Evolutionary conservation across 441 rosid genomes (phyloP).

Genomic region (Gossypium trilobum): DNA sequence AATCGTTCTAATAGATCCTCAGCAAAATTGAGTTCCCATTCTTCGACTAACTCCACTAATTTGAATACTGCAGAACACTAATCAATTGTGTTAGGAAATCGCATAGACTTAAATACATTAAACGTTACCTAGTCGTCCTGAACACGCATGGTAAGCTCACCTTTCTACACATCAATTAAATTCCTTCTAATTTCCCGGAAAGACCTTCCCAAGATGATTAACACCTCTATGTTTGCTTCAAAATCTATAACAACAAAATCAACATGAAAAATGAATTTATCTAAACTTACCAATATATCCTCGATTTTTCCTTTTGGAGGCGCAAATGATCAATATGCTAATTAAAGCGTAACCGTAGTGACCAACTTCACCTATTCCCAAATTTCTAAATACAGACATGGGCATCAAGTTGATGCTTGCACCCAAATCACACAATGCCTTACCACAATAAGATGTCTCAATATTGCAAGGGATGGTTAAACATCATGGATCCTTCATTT

Average conservation of each 20-base stretch:
- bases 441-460: background rate
- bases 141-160: background rate
- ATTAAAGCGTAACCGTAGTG: background rate
- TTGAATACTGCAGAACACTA: background rate
- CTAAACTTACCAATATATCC: background rate
- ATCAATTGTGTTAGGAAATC: background rate
- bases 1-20: background rate
- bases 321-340: background rate
- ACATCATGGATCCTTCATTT: background rate
- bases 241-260: background rate
- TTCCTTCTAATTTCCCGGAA: background rate
- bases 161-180: background rate
- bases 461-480: background rate
- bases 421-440: background rate
- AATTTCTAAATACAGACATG: background rate
- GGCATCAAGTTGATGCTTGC: background rate
- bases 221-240: background rate
- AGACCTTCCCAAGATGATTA: background rate
- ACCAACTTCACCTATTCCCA: background rate
- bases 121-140: background rate
- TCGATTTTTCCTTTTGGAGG: no score
- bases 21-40: background rate
- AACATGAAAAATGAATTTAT: background rate
- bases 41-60: background rate
- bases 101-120: background rate